Conservation (phyloP, 345 rosid genomes). For the Eucalyptus fibrosa region DNA sequence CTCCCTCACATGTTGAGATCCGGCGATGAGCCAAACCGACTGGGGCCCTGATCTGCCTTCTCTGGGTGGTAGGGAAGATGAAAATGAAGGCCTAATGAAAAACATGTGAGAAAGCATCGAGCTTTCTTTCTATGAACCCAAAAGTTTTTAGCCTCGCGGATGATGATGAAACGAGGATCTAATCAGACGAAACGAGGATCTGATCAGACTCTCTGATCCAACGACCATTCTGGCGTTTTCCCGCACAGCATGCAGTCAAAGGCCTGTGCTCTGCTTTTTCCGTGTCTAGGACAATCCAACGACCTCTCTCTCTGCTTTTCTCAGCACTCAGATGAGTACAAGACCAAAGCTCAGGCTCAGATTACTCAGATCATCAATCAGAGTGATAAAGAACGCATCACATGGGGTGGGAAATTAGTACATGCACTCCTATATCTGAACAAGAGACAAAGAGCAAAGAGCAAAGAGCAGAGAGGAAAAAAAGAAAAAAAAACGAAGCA, state of each 20-base stretch:
- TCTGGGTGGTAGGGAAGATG: not conserved
- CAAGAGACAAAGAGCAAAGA: not conserved
- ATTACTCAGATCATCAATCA: not conserved
- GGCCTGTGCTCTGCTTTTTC: not conserved
- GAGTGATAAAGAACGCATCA: not conserved
- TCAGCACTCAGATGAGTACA: not conserved
- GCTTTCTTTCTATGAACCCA: not conserved
- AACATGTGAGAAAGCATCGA: not conserved
- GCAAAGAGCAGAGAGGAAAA: not conserved
- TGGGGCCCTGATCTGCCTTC: not conserved
- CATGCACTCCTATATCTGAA: not conserved
- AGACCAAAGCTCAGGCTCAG: not conserved
- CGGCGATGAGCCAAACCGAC: not conserved
- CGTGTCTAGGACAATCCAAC: not conserved
- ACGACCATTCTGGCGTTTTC: not conserved
- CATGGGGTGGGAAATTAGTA: not conserved
- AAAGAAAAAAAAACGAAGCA: not conserved
- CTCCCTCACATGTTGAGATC: not conserved
- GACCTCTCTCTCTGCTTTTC: not conserved
- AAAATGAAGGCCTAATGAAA: not conserved
- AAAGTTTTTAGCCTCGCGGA: not conserved
- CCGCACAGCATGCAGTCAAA: not conserved
- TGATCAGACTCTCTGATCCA: not conserved
- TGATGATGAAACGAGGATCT: not conserved
- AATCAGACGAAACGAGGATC: not conserved